Evolutionary conservation across 345 rosid genomes (phyloP).

Genomic region (Syzygium grande): DNA sequence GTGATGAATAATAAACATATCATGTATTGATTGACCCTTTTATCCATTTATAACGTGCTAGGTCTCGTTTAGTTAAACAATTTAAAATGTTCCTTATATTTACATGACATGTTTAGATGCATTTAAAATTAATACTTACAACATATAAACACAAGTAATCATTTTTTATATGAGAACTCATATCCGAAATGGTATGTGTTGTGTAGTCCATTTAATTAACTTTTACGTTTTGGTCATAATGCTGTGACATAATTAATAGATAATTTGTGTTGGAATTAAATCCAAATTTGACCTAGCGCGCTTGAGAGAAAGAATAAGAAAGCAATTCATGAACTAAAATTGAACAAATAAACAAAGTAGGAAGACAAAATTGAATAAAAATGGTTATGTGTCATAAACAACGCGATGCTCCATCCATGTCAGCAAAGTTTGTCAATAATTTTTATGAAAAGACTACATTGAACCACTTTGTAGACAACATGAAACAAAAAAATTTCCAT

Average conservation of each 20-base stretch:
- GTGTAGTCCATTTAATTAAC: background rate
- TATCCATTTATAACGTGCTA: background rate
- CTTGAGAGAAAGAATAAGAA: background rate
- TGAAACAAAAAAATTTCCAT: too few relatives aligned
- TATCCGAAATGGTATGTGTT: background rate
- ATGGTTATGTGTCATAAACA: background rate
- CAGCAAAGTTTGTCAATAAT: background rate
- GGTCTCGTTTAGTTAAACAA: background rate
- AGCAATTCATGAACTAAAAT: background rate
- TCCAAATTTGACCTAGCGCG: background rate
- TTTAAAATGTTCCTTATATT: background rate
- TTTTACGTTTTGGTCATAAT: background rate
- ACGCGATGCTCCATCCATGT: background rate
- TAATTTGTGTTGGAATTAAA: background rate
- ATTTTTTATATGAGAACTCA: background rate
- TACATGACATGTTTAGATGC: background rate
- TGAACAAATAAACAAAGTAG: background rate
- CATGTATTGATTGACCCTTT: background rate
- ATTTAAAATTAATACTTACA: background rate
- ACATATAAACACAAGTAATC: background rate
- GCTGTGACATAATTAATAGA: background rate
- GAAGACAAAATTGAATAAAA: background rate
- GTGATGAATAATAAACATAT: background rate
- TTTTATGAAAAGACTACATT: fast-evolving
- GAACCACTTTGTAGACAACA: background rate